Evolutionary conservation across 257 asterid species (phyloP), one percentile per base, ranked within the genome.

Genomic region (Coffea eugenioides): DNA sequence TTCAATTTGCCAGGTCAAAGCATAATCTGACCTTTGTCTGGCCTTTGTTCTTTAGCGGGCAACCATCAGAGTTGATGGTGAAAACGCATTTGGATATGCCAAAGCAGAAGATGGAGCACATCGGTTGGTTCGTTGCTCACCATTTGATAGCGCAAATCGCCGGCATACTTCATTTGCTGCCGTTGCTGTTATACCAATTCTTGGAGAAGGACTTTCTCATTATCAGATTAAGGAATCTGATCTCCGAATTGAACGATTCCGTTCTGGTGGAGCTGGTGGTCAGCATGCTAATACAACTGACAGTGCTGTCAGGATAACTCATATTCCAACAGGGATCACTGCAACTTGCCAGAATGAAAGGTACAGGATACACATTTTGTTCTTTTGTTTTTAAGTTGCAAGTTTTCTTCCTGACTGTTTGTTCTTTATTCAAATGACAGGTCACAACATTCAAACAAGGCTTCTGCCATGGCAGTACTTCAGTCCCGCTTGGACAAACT

Each of bases 81-180:
- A 92, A 77, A 83, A 90, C 74, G 99, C 97, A 82, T 96, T 83
- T 86, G 99, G 98, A 77, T 96, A 92, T 59, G 95, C 97, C 54
- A 96, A 94, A 90, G 94, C 97, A 36, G 99, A 96, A 91, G 93
- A 94, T 65, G 99, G 99, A 64, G 96, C 96, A 56, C 99, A 96
- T 82, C 97, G 99, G 34, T 86, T 96, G 81, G 99, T 96, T 59
- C 97, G 99, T 52, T 85, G 92, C 76, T 94, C 99, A 4, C 97
- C 97, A 18, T 95, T 92, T 56, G 99, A 96, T 85, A 91, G 95
- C 79, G 92, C 89, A 52, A 96, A 94, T 77, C 92, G 98, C 52
- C 87, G 98, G 81, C 99, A 96, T 81, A 96, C 99, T 71, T 96
- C 99, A 57, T 92, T 96, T 84, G 97, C 96, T 74, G 95, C 98